A percentile compares a stretch with the other conserved stretches of the same genome.
Evolutionary conservation across 306 rosid species (phyloP).

Genomic region (Hippophae tibetana): DNA sequence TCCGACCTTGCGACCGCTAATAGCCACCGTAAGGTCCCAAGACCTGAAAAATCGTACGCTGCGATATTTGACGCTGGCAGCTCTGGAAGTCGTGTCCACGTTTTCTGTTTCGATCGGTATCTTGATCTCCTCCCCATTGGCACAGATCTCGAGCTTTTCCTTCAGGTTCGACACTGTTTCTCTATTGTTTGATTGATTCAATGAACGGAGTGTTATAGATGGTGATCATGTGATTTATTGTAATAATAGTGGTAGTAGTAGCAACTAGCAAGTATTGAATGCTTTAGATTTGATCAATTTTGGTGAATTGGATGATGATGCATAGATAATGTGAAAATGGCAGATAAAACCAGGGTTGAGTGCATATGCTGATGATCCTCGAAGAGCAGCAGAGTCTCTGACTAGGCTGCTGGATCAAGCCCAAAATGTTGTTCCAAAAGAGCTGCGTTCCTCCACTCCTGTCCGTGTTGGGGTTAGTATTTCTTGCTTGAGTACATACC

Average conservation of each 20-base stretch:
- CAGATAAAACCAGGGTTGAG: constrained; percentile 73
- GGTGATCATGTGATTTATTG: too few relatives aligned
- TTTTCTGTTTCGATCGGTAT: constrained; percentile 58
- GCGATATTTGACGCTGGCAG: constrained; percentile 95
- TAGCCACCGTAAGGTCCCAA: constrained; percentile 38
- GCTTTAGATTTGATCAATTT: too few relatives aligned
- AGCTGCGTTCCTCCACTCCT: constrained; percentile 59
- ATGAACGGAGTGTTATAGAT: too few relatives aligned
- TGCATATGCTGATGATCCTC: constrained; percentile 57
- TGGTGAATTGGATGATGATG: too few relatives aligned
- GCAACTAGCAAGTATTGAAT: too few relatives aligned
- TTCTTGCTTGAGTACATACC: too few relatives aligned
- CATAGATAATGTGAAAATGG: background rate
- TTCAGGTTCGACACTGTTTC: constrained; percentile 33
- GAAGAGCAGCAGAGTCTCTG: constrained; percentile 65
- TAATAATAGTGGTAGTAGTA: too few relatives aligned
- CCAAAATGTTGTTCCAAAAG: constrained; percentile 63
- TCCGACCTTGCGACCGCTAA: constrained; percentile 16
- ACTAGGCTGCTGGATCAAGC: constrained; percentile 56
- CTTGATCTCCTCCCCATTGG: constrained; percentile 88
- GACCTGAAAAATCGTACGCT: constrained; percentile 37
- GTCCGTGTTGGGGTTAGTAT: constrained; percentile 88
- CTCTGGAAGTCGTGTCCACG: constrained; percentile 99
- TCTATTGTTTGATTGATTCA: background rate
- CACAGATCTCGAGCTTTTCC: constrained; percentile 77